Conservation (phyloP, 257 asterid species). For the Nicotiana attenuata region DNA sequence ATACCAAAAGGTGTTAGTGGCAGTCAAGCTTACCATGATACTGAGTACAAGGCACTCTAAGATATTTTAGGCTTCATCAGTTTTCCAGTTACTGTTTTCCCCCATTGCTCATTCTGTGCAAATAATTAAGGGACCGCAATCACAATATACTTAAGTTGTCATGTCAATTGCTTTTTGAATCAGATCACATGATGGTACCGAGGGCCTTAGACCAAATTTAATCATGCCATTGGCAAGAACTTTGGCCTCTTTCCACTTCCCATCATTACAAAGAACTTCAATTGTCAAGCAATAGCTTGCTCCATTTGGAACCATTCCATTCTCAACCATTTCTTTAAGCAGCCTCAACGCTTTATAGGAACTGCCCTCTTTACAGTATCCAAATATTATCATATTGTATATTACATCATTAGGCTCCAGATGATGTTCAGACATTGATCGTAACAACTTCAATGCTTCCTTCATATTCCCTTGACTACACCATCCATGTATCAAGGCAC, state of each 20-base stretch:
- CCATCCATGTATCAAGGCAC: slow-evolving; percentile 69
- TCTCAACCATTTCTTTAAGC: slow-evolving; percentile 51
- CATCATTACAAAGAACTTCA: slow-evolving; percentile 47
- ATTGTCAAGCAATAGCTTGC: slow-evolving; percentile 64
- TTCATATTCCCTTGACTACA: slow-evolving; percentile 64
- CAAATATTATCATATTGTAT: slow-evolving; percentile 63
- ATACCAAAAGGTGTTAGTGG: neutral
- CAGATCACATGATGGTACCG: slow-evolving; percentile 21
- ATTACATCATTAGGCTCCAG: slow-evolving; percentile 55
- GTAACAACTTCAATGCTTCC: slow-evolving; percentile 63
- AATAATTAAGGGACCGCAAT: neutral
- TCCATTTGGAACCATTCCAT: slow-evolving; percentile 53
- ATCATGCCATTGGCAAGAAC: slow-evolving; percentile 41
- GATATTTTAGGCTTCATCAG: neutral
- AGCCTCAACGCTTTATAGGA: slow-evolving; percentile 58
- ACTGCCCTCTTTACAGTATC: slow-evolving; percentile 63
- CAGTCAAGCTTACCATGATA: neutral
- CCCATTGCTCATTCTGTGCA: neutral
- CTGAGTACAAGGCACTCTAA: neutral
- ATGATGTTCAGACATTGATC: slow-evolving; percentile 37
- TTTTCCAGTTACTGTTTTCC: neutral
- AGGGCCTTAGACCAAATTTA: slow-evolving; percentile 50
- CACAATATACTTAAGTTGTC: neutral
- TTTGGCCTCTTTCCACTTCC: slow-evolving; percentile 46
- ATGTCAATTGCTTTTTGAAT: slow-evolving; percentile 16